Percentiles rank a stretch among this genome's conserved stretches.
phyloP scores from a whole-genome alignment of 2,329 filamentous ascomycete species.

The Lasiodiplodia hormozganensis region DNA sequence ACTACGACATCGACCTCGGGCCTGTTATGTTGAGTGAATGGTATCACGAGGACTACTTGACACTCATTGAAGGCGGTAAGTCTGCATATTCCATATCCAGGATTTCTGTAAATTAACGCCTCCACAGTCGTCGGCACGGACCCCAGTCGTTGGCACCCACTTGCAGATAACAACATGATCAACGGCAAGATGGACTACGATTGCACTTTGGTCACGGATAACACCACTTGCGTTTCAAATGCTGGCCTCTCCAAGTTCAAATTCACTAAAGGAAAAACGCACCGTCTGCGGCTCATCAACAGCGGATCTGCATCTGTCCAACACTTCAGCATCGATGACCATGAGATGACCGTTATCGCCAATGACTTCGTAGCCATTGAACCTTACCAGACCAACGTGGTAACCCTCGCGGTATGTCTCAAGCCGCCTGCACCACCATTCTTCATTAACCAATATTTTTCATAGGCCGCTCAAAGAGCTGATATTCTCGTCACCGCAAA shows the following conservation, averaged over 20 bases:
- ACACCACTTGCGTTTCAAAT: slow-evolving; percentile 35
- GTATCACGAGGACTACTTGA: slow-evolving; percentile 52
- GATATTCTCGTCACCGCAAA: slow-evolving; percentile 48
- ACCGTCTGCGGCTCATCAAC: slow-evolving; percentile 53
- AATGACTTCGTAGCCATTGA: slow-evolving; percentile 51
- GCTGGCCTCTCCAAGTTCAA: slow-evolving; percentile 42
- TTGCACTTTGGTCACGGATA: slow-evolving; percentile 36
- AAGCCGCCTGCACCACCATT: not conserved
- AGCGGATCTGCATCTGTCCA: slow-evolving; percentile 48
- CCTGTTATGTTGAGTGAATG: slow-evolving; percentile 35
- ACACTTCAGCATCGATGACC: slow-evolving; percentile 54
- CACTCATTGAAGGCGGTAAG: slow-evolving; percentile 9
- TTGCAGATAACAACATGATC: slow-evolving; percentile 39
- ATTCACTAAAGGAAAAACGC: slow-evolving; percentile 49
- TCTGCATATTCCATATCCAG: not conserved
- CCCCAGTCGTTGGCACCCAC: slow-evolving; percentile 27
- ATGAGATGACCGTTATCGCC: slow-evolving; percentile 52
- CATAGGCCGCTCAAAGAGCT: slow-evolving; percentile 49
- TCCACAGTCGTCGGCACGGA: slow-evolving; percentile 28
- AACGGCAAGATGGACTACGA: slow-evolving; percentile 40
- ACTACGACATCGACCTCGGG: slow-evolving; percentile 40
- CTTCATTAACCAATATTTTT: not conserved
- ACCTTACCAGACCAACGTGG: slow-evolving; percentile 48
- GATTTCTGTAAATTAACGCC: not conserved
- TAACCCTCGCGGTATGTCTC: slow-evolving; percentile 43